Evolutionary conservation across 345 rosid species (phyloP), one percentile per base, ranked within the genome.

Genomic region (Toxicodendron radicans): DNA sequence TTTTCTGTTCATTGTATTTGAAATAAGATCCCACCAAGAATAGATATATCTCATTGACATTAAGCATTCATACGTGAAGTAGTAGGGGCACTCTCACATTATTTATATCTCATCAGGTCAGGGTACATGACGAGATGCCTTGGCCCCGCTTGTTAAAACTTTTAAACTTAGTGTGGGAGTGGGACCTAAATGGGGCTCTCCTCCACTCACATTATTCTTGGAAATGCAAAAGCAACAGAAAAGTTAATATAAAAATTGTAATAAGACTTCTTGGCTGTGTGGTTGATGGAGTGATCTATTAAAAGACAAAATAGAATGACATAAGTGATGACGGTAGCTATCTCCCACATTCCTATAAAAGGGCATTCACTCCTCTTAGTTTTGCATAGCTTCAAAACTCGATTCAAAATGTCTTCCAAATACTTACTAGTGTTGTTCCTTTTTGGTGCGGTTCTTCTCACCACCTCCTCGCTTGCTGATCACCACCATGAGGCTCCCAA

Each of bases 401-500:
- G 46, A 66, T 21, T 18, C 30, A 66, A 74, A 1, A 74, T 66
- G 78, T 49, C 66, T 58, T 41, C 64, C 1, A 66, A 58, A 35
- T 58, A 58, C 38, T 66, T 74, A 27, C 59, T 74, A 58, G 52
- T 58, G 20, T 66, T 74, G 38, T 58, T 74, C 53, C 33, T 75
- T 38, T 17, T 75, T 38, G 69, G 74, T 41, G 69, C 58, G 38
- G 56, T 60, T 59, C 72, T 75, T 14, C 21, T 53, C 52, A 43
- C 68, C 16, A 17, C 69, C 17, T 11, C 73, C 33, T 69, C 74
- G 38, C 48, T 69, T 20, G 74, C 70, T 69, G 79, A 66, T 49
- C 41, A 51, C 48, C 66, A 49, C 13, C 61, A 68, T 21, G 38
- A 53, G 18, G 58, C 64, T n/a, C 57, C 70, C 1, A 64, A 43